Evolutionary conservation across 768 basidiomycete genomes (phyloP), one percentile per base, ranked within the genome.

Genomic region (Kondoa subrosea): DNA sequence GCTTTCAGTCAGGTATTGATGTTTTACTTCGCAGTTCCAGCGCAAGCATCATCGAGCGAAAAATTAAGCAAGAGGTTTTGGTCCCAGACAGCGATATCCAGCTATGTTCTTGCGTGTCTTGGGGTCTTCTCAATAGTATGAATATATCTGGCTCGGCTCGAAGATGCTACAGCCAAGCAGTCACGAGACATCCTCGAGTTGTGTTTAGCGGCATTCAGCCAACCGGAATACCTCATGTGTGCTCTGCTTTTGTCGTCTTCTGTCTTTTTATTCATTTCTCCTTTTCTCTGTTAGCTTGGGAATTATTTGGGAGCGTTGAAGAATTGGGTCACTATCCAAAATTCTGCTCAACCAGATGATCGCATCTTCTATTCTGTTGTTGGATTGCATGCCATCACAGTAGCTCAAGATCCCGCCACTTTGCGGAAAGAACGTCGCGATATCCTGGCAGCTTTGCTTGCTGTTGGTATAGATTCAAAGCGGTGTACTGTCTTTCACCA

Each of bases 191-290:
- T 27, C 67, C 56, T 4, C 64, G 73, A n/a, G 72, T 73, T 33
- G 79, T 92, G 40, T 87, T 96, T 76, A 90, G 88, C 15, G 92
- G 91, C 2, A 93, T 96, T 32, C 92, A 93, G 75, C 92, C 92
- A 0, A 92, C 92, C 1, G 89, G 91, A 0, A 83, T 87, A 1
- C 88, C 89, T 60, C 91, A 93, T 78, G 91, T 91, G 76, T 31
- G 71, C 58, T 34, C n/a, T 29, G 29, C 25, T n/a, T 30, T 27
- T 25, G 30, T 15, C 21, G 58, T 14, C 8, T 15, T 72, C 83
- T 75, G 1, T 14, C n/a, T 63, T 63, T 63, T 56, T 50, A 27
- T n/a, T 21, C n/a, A 30, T 32, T 3, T n/a, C 25, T 1, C 34
- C 64, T 57, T 64, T 59, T 31, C 67, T 17, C n/a, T n/a, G n/a